These are phyloP conservation scores for Parachaetomium inaequale DNA, from an alignment of 495 filamentous ascomycete genomes.

Conservation along the genomic window DNA sequence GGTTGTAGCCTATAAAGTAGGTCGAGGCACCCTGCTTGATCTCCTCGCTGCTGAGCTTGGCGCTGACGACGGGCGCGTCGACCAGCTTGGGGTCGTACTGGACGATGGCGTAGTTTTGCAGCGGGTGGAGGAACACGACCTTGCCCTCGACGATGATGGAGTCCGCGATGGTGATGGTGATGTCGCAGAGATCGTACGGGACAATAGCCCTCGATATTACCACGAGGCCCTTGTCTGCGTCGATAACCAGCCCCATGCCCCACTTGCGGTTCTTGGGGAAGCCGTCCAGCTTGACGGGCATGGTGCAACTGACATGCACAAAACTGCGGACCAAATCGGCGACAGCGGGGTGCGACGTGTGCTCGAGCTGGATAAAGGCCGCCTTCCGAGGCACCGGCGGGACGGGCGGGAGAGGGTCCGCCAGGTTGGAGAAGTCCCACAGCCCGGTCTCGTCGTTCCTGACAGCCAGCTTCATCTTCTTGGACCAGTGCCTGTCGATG, in stretches of 20 bases:
- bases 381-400: slow-evolving; percentile 70
- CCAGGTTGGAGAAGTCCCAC: slow-evolving; percentile 91
- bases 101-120: slow-evolving; percentile 95
- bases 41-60: slow-evolving; percentile 70
- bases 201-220: slow-evolving; percentile 90
- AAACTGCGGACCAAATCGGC: slow-evolving; percentile 92
- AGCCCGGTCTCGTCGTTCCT: slow-evolving; percentile 87
- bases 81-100: slow-evolving; percentile 93
- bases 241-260: slow-evolving; percentile 91
- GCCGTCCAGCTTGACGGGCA: slow-evolving; percentile 94
- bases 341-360: slow-evolving; percentile 82
- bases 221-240: slow-evolving; percentile 92
- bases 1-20: slow-evolving; percentile 95
- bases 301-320: slow-evolving; percentile 82
- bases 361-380: slow-evolving; percentile 85
- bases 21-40: slow-evolving; percentile 89
- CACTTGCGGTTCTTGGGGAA: slow-evolving; percentile 90
- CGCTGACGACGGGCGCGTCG: slow-evolving; percentile 85
- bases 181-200: slow-evolving; percentile 94
- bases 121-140: slow-evolving; percentile 94
- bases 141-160: slow-evolving; percentile 91
- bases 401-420: slow-evolving; percentile 69
- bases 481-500: slow-evolving; percentile 91
- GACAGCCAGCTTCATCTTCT: slow-evolving; percentile 88
- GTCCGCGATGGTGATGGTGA: slow-evolving; percentile 90